Conservation (phyloP, 345 rosid genomes). For the Syzygium aromaticum region DNA sequence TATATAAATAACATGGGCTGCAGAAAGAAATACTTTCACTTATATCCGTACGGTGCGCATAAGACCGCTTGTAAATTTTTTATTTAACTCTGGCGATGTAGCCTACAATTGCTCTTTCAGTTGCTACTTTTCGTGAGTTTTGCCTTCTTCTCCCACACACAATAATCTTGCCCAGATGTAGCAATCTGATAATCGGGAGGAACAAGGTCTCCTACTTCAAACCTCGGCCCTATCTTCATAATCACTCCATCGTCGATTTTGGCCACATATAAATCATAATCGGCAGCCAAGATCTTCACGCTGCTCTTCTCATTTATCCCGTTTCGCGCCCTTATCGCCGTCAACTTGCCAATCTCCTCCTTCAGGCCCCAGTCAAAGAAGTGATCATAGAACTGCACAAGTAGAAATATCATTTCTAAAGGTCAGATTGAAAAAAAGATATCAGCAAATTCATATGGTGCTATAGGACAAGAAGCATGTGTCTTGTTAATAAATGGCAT, state of each 20-base stretch:
- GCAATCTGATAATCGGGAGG: slow-evolving; percentile 52
- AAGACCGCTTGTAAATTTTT: neutral
- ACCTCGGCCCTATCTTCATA: slow-evolving; percentile 70
- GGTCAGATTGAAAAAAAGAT: neutral
- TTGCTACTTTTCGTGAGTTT: neutral
- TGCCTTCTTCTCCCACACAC: slow-evolving; percentile 46
- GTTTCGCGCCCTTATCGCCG: slow-evolving; percentile 30
- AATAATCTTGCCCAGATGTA: slow-evolving; percentile 42
- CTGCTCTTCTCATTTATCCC: slow-evolving; percentile 39
- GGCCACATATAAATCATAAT: slow-evolving; percentile 60
- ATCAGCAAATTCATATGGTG: neutral
- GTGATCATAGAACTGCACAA: slow-evolving; percentile 66
- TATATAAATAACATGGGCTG: neutral
- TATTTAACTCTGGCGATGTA: neutral
- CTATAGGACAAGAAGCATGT: neutral
- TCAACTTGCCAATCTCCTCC: slow-evolving; percentile 43
- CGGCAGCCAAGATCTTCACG: slow-evolving; percentile 48
- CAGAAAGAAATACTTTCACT: neutral
- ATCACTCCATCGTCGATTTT: slow-evolving; percentile 49
- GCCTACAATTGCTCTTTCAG: neutral
- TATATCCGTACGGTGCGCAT: neutral
- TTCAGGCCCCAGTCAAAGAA: slow-evolving; percentile 70
- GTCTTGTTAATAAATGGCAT: neutral
- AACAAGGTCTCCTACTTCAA: slow-evolving; percentile 57
- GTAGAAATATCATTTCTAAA: neutral